These are phyloP conservation scores for Fusarium clavum DNA, from an alignment of 2,329 filamentous ascomycete genomes.

Conservation along the genomic window DNA sequence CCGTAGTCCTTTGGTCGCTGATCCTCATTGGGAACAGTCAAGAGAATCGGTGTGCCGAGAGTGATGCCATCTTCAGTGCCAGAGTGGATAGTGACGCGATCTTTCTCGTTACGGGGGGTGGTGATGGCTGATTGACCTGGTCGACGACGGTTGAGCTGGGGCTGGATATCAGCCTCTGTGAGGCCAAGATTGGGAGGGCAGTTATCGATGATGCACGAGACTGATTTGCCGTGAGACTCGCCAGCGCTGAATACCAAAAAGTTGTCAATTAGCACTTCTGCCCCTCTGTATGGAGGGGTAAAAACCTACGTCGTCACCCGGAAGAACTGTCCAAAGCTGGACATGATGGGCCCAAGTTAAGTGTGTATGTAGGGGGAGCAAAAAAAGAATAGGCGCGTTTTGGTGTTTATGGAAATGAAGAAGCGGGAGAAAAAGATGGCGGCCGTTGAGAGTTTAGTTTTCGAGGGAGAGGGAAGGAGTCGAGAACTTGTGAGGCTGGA, in stretches of 20 bases:
- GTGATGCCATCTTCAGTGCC: conserved; percentile 92
- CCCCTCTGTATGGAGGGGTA: conserved; percentile 7
- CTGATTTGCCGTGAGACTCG: conserved; percentile 87
- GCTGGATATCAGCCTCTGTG: conserved; percentile 89
- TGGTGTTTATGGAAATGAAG: conserved; percentile 20
- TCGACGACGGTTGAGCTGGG: conserved; percentile 89
- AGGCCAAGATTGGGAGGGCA: conserved; percentile 89
- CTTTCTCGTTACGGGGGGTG: conserved; percentile 92
- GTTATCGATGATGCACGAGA: conserved; percentile 95
- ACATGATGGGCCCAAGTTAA: conserved; percentile 67
- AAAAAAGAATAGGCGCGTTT: neutral
- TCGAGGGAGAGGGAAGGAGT: conserved; percentile 2
- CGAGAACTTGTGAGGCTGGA: conserved; percentile 11
- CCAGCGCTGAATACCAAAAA: conserved; percentile 52
- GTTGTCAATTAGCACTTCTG: neutral
- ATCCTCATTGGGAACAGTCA: conserved; percentile 92
- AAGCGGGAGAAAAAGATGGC: conserved; percentile 21
- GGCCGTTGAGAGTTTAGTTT: conserved; percentile 37
- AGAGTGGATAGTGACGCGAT: conserved; percentile 90
- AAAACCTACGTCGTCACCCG: conserved; percentile 73
- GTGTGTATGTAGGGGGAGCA: neutral
- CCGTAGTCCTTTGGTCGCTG: conserved; percentile 94
- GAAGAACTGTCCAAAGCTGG: conserved; percentile 79
- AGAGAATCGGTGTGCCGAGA: conserved; percentile 88
- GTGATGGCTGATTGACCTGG: conserved; percentile 92